Conservation (phyloP, 768 basidiomycete species). For the Pilatotrama ljubarskyi region DNA sequence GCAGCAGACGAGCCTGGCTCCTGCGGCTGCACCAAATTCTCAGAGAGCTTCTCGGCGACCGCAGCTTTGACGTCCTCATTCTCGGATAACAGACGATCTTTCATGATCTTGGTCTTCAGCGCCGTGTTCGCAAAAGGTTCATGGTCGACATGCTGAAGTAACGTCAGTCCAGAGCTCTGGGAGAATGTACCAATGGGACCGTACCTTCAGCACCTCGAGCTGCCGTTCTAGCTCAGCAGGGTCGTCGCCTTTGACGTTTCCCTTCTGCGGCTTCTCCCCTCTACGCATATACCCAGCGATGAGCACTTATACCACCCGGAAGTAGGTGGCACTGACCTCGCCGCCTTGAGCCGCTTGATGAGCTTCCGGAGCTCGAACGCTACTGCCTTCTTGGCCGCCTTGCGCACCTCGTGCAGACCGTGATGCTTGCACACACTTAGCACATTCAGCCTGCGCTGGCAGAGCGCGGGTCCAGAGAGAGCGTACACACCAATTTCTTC, state of each 20-base stretch:
- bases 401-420: conserved; percentile 67
- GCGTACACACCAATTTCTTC: conserved; percentile 17
- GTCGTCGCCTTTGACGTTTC: conserved; percentile 33
- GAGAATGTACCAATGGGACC: conserved; percentile 2
- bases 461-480: background rate
- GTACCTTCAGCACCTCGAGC: conserved; percentile 66
- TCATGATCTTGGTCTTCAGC: conserved; percentile 70
- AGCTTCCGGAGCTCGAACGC: conserved; percentile 78
- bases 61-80: conserved; percentile 49
- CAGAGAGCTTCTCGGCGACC: conserved; percentile 46
- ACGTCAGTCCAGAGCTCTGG: background rate
- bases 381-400: conserved; percentile 79
- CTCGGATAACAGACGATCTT: conserved; percentile 59
- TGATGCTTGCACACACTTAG: conserved; percentile 56
- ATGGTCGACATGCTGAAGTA: conserved; percentile 41
- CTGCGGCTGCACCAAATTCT: conserved; percentile 35
- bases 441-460: background rate
- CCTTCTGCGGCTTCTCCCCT: conserved; percentile 37
- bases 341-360: conserved; percentile 77
- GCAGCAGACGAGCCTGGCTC: conserved; percentile 44
- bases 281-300: background rate
- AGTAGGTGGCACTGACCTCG: conserved; percentile 50
- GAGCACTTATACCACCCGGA: background rate
- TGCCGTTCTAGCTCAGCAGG: conserved; percentile 58
- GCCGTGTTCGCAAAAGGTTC: conserved; percentile 64